Base-by-base conservation (phyloP, 441 rosid genomes). In the Dalechampia spathulata region DNA sequence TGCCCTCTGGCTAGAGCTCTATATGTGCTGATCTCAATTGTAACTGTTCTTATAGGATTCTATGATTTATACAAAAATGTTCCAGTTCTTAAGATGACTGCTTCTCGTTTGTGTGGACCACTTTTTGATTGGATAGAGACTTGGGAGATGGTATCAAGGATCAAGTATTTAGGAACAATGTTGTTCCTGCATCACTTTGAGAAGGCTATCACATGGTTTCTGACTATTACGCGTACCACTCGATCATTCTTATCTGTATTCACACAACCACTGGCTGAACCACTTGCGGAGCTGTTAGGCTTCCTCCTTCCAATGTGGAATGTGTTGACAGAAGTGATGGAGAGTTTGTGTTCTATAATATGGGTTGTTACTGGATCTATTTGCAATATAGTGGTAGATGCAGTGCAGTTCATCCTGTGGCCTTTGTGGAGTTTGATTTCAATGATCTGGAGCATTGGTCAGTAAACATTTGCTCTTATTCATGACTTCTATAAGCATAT, bases 101-200 rank as follows among this genome's bases (percentile, higher is more conserved):
- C 93, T 20, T 68, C 95, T 52, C 83, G 86, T 44, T 68, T 93
- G 65, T 83, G 79, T 64, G 99, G 97, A 13, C 99, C 96, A 20
- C 85, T 93, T 57, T 72, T 93, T 52, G 90, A 89, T 63, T 87
- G 99, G 99, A 67, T 87, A 64, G 99, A 90, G 65, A 90, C 87
- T 26, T 90, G 97, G 97, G 99, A 93, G 74, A 90, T 90, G 99
- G 91, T 81, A 12, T 82, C 97, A 5, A 78, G 96, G 63, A 90
- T 93, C 65, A 81, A 79, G 71, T 93, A 93, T 80, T 67, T 93
- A 72, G 99, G 99, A 63, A 93, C 99, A 17, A 93, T 93, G 96
- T 73, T 93, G 54, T 90, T 93, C 78, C 83, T 93, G 49, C 99
- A 90, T 48, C 85, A 93, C 53, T 77, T 73, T 74, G 77, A 93